phyloP scores from a whole-genome alignment of 1,139 yeast genomes.

The Blastobotrys malaysiensis region DNA sequence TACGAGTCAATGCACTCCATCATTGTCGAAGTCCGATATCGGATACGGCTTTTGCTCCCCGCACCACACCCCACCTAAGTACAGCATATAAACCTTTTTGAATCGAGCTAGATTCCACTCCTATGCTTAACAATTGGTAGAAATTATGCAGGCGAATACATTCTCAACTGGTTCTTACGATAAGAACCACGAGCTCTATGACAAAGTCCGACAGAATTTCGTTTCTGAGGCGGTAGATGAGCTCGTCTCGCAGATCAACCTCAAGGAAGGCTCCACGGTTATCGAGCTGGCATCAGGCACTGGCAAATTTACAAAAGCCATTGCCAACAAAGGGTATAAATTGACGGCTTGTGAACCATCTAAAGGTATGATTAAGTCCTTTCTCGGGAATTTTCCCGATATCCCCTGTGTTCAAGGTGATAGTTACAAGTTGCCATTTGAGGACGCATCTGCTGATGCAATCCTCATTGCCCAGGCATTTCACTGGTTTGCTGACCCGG shows the following conservation, averaged over 20 bases:
- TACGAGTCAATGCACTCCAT: too few species aligned
- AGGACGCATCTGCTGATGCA: slow-evolving; percentile 44
- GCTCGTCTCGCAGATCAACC: slow-evolving; percentile 39
- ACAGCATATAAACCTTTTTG: too few species aligned
- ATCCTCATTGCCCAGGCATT: slow-evolving; percentile 61
- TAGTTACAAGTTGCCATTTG: slow-evolving; percentile 47
- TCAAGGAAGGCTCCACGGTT: slow-evolving; percentile 34
- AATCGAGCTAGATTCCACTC: background rate
- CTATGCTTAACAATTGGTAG: background rate
- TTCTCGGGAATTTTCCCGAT: slow-evolving; percentile 45
- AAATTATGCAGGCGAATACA: slow-evolving; percentile 17
- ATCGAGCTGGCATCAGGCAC: slow-evolving; percentile 63
- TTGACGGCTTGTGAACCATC: slow-evolving; percentile 54
- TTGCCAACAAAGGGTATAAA: slow-evolving; percentile 43
- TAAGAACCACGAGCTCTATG: slow-evolving; percentile 50
- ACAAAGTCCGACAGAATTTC: slow-evolving; percentile 53
- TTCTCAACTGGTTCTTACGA: slow-evolving; percentile 40
- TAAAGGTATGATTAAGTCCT: slow-evolving; percentile 51
- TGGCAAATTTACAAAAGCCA: slow-evolving; percentile 54
- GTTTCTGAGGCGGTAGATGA: slow-evolving; percentile 43
- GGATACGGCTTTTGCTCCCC: background rate
- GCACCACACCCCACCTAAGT: background rate
- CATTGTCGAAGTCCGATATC: background rate
- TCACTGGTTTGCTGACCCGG: slow-evolving; percentile 59
- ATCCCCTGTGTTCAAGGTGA: slow-evolving; percentile 40